Evolutionary conservation across 192 early-diverging fungal genomes (phyloP).

Genomic region (Fimicolochytrium jonesii): DNA sequence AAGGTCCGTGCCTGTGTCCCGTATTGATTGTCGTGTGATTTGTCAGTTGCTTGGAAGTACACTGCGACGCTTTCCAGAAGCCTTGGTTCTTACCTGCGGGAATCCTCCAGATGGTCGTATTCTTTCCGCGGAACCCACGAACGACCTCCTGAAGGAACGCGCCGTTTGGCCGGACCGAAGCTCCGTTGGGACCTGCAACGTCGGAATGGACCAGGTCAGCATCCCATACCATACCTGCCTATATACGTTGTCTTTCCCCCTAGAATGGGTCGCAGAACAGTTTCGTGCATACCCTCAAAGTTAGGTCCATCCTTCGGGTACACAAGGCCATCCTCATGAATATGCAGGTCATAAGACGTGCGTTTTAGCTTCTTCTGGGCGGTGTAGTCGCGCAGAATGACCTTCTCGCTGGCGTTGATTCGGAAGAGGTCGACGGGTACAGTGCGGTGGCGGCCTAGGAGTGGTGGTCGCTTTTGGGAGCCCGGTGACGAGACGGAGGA

Average conservation of each 20-base stretch:
- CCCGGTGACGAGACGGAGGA: too few species aligned
- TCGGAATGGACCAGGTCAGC: background rate
- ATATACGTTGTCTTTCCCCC: too few species aligned
- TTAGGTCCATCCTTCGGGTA: background rate
- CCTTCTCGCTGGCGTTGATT: conserved; percentile 4
- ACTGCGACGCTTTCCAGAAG: too few species aligned
- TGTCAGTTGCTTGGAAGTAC: too few species aligned
- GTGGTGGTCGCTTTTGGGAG: background rate
- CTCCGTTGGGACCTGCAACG: background rate
- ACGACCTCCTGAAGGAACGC: conserved; percentile 1
- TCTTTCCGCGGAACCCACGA: background rate
- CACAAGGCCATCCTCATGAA: background rate
- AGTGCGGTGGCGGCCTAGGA: background rate
- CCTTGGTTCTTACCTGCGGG: conserved; percentile 7
- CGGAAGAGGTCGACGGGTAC: conserved; percentile 10
- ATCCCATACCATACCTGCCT: too few species aligned
- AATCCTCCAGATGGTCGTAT: background rate
- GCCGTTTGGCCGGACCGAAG: conserved; percentile 8
- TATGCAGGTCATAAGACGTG: background rate
- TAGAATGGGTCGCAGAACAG: background rate
- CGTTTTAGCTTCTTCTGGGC: conserved; percentile 4
- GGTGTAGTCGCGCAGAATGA: background rate
- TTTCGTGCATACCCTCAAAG: background rate
- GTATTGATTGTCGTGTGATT: too few species aligned
- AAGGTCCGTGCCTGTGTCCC: background rate